Evolutionary conservation across 345 rosid genomes (phyloP).

Genomic region (Hibiscus mutabilis): DNA sequence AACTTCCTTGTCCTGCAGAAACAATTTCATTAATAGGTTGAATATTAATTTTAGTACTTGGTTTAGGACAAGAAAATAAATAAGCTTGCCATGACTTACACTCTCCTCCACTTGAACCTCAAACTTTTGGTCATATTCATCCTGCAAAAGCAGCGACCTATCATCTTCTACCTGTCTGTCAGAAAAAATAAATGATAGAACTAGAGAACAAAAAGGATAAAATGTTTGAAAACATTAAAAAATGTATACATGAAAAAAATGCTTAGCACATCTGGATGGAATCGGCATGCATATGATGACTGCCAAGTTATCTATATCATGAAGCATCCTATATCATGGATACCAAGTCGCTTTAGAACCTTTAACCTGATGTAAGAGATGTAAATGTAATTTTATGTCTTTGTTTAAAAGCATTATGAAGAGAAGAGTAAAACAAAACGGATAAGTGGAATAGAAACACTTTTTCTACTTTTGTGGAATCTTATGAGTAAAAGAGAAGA

Average conservation of each 20-base stretch:
- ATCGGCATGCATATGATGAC: background rate
- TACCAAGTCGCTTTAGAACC: background rate
- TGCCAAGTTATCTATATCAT: background rate
- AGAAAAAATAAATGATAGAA: slow-evolving; percentile 29
- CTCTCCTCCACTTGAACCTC: slow-evolving; percentile 28
- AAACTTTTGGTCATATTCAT: slow-evolving; percentile 18
- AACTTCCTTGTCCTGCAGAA: slow-evolving; percentile 48
- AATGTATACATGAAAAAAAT: background rate
- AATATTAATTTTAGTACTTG: background rate
- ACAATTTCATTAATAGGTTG: slow-evolving; percentile 14
- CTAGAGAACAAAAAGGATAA: slow-evolving; percentile 9
- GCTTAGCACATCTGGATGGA: background rate
- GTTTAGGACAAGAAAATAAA: slow-evolving; percentile 13
- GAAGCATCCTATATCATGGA: background rate
- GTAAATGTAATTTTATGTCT: background rate
- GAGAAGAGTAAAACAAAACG: background rate
- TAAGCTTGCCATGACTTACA: slow-evolving; percentile 27
- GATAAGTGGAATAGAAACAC: background rate
- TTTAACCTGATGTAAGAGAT: background rate
- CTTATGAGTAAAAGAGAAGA: background rate
- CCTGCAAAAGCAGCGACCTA: slow-evolving; percentile 19
- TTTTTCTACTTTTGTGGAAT: background rate
- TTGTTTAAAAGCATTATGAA: background rate
- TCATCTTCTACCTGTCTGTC: slow-evolving; percentile 49
- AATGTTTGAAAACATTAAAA: background rate